Evolutionary conservation across 257 asterid genomes (phyloP), one percentile per base, ranked within the genome.

Genomic region (Solanum chaucha): DNA sequence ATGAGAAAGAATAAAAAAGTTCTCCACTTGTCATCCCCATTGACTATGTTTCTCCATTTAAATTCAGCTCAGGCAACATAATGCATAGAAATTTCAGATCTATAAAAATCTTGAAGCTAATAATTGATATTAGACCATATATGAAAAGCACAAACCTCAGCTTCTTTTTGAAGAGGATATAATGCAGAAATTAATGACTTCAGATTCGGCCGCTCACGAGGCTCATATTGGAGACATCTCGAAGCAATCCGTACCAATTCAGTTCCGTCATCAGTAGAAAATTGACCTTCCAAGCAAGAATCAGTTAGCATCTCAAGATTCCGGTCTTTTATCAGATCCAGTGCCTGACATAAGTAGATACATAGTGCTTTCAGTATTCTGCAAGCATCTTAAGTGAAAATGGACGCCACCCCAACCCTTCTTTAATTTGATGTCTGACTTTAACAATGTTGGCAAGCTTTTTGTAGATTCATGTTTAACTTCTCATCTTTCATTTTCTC

Each of bases 181-280:
- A 94, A 93, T 75, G 96, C 90, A 86, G 97, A 44, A 61, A 93
- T 92, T 71, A 97, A 90, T 17, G 93, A 88, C 92, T 94, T 95
- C 17, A 95, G 88, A 22, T 92, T 95, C 26, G 99, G 99, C 88
- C 99, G 92, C 87, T 95, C 98, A 35, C 96, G 95, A 24, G 98
- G 96, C 89, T 97, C 99, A 61, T 94, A 95, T 87, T 97, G 98
- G 93, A 97, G 90, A 94, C 99, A 97, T 86, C 98, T 95, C 20
- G 98, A 93, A 87, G 99, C 99, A 89, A 97, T 85, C 48, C 98
- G 90, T 13, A 97, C 98, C 92, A 97, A 90, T 89, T 95, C 98
- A 38, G 98, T 94, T 35, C 98, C 95, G 67, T 95, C 99, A 61
- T 94, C 98, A 44, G 91, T 91, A 9, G 98, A 92, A 85, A 95